Base-by-base conservation (phyloP, 345 rosid species). In the Camelina hispida region DNA sequence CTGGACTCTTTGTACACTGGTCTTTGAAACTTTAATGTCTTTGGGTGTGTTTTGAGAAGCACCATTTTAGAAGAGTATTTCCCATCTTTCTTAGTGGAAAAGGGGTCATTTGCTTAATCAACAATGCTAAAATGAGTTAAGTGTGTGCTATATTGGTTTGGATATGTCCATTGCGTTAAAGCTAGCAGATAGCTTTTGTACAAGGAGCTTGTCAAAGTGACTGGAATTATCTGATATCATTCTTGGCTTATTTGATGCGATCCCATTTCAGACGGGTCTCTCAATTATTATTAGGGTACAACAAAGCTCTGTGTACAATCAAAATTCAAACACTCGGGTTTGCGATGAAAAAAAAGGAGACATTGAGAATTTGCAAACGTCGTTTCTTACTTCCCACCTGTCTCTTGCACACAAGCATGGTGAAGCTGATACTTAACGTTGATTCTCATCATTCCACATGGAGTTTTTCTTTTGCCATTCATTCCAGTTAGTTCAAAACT, bases 321-420 rank as follows among this genome's bases (percentile, higher is more conserved):
- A 85, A 85, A 78, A 89, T 86, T 56, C 65, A 32, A 30, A 47
- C 37, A 47, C 25, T 52, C 84, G 86, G 70, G 87, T 88, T 65
- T 80, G 89, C 75, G 72, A 89, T 85, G 42, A 84, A 85, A 86
- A n/a, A n/a, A 79, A 84, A 10, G 85, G 85, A 87, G 83, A 87
- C 78, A 89, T 81, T 30, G 87, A 86, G 77, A 86, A 81, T 83
- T 83, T 83, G 72, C 48, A 69, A 15, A 23, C 12, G 8, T 18
- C 55, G 28, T 47, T 55, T 55, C 18, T 0, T 64, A 22, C 11
- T 55, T 52, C 40, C 23, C 51, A 15, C 48, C 40, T 76, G 11
- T 43, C 13, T 43, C 23, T 60, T 83, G 22, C 84, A 84, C 79
- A 87, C 78, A 87, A 86, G 87, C 89, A 93, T 86, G 79, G 79